Conservation (phyloP, 208 protist genomes). For the Leishmania major region DNA sequence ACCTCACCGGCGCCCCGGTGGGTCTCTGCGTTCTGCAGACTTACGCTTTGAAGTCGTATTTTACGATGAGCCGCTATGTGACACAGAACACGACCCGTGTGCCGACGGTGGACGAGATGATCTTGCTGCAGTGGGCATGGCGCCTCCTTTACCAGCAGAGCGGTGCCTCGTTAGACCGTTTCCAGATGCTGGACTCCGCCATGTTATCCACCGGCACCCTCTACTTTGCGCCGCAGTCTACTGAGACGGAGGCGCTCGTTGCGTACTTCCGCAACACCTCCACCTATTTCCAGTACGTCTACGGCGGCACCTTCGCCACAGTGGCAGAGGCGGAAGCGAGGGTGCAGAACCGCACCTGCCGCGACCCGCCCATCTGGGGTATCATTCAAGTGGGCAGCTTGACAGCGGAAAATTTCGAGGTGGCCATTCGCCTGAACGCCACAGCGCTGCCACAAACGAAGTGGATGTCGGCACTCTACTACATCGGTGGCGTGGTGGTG, state of each 20-base stretch:
- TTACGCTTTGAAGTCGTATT: background rate
- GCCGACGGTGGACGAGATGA: conserved; percentile 52
- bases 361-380: conserved; percentile 48
- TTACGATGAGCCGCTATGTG: conserved; percentile 23
- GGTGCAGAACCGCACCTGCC: conserved; percentile 28
- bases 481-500: conserved; percentile 34
- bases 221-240: conserved; percentile 48
- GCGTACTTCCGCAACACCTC: conserved; percentile 34
- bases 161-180: conserved; percentile 16
- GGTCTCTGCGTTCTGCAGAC: conserved; percentile 30
- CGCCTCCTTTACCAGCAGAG: conserved; percentile 36
- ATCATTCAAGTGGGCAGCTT: conserved; percentile 49
- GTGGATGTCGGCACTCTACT: conserved; percentile 20
- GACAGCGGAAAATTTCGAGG: conserved; percentile 35
- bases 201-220: conserved; percentile 52
- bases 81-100: conserved; percentile 28
- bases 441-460: conserved; percentile 43
- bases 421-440: conserved; percentile 58
- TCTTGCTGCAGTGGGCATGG: conserved; percentile 52
- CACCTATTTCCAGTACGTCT: conserved; percentile 54
- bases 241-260: conserved; percentile 35
- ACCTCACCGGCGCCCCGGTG: conserved; percentile 25
- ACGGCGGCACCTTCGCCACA: conserved; percentile 34
- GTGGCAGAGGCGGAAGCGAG: conserved; percentile 25
- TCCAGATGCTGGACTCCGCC: conserved; percentile 25